A percentile compares a stretch with the other conserved stretches of the same genome.
Evolutionary conservation across 2,329 filamentous ascomycete species (phyloP).

Genomic region (Curvularia eragrostidis): DNA sequence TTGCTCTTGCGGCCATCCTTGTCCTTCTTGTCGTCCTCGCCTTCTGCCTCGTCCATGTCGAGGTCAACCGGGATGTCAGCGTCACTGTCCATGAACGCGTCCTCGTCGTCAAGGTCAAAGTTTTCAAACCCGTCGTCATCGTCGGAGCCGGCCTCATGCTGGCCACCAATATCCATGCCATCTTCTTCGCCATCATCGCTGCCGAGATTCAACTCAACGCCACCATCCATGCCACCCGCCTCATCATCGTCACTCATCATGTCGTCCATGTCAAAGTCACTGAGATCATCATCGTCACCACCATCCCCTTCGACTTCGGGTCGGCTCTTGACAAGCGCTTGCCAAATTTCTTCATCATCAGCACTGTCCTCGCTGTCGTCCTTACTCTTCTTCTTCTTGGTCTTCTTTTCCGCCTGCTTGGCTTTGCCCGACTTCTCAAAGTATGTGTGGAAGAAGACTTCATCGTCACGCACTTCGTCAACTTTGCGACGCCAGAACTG

Average conservation of each 20-base stretch:
- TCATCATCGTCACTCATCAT: conserved; percentile 57
- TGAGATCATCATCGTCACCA: conserved; percentile 63
- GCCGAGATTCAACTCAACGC: conserved; percentile 55
- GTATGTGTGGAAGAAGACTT: conserved; percentile 98
- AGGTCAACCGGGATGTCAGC: conserved; percentile 61
- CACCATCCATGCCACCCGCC: conserved; percentile 51
- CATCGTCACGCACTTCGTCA: conserved; percentile 87
- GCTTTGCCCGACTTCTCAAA: conserved; percentile 72
- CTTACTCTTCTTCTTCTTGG: conserved; percentile 57
- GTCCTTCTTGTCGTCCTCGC: conserved; percentile 48
- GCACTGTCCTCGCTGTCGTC: conserved; percentile 58
- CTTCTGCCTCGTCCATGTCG: conserved; percentile 52
- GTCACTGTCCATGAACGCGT: conserved; percentile 62
- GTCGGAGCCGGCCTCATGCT: conserved; percentile 23
- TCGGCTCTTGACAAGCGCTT: conserved; percentile 81
- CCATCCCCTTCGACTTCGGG: conserved; percentile 77
- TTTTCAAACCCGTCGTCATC: conserved; percentile 49
- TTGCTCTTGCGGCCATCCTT: conserved; percentile 63
- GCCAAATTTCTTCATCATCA: conserved; percentile 88
- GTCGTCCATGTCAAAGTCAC: conserved; percentile 59
- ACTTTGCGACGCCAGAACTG: conserved; percentile 89
- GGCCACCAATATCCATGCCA: conserved; percentile 52
- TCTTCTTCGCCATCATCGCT: conserved; percentile 56
- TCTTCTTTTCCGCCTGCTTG: conserved; percentile 63
- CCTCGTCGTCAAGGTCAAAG: conserved; percentile 59